A percentile compares a stretch with the other conserved stretches of the same genome.
Conservation (phyloP, 495 filamentous ascomycete species). For the Oleoguttula mirabilis region DNA sequence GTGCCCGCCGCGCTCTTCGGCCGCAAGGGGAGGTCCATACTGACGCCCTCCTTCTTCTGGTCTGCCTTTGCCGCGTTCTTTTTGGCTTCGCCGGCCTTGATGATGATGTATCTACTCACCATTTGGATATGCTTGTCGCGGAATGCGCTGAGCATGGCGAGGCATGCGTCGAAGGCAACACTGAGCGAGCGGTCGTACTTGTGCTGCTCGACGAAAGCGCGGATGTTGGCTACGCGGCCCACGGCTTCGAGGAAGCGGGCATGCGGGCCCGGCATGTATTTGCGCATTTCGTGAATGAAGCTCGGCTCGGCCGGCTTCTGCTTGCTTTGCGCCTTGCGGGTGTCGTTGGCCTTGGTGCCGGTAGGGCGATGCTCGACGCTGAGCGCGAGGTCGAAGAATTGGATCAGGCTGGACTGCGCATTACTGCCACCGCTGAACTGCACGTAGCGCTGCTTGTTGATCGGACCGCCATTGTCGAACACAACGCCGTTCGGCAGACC, state of each 20-base stretch:
- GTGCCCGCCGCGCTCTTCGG: constrained; percentile 32
- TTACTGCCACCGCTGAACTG: constrained; percentile 87
- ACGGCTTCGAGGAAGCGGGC: constrained; percentile 78
- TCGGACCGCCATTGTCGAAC: constrained; percentile 59
- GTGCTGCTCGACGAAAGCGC: constrained; percentile 62
- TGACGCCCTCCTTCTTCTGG: neutral
- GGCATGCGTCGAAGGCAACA: constrained; percentile 79
- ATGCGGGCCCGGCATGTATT: constrained; percentile 91
- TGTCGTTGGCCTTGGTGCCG: constrained; percentile 47
- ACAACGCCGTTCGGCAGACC: constrained; percentile 77
- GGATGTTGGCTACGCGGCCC: constrained; percentile 71
- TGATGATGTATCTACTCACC: constrained; percentile 88
- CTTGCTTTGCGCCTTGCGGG: constrained; percentile 30
- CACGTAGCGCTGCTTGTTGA: constrained; percentile 50
- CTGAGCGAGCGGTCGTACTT: constrained; percentile 50
- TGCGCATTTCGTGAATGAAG: constrained; percentile 93
- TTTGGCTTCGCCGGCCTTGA: constrained; percentile 47
- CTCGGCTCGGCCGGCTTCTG: constrained; percentile 47
- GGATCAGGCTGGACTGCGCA: constrained; percentile 86
- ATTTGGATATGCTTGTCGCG: constrained; percentile 94
- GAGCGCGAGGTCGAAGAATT: constrained; percentile 88
- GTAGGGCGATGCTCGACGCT: constrained; percentile 88
- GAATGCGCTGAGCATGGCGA: constrained; percentile 79
- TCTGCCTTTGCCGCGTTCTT: neutral
- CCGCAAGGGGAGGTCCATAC: constrained; percentile 51